Percentiles rank a stretch among this genome's conserved stretches.
phyloP scores from a whole-genome alignment of 1,139 yeast genomes.

The Blastobotrys capitulatus region DNA sequence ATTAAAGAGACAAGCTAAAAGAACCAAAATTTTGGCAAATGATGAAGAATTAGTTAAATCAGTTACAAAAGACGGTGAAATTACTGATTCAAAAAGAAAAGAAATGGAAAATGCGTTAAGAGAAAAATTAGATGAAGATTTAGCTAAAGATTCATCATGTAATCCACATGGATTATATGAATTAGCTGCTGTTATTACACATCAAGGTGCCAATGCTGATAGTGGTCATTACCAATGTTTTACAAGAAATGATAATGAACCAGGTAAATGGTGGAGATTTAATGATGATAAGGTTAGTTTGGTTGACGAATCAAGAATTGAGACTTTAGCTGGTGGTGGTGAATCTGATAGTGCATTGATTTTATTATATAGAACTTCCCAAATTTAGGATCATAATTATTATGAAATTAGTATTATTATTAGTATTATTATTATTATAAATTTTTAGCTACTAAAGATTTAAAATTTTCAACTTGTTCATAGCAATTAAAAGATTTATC shows the following conservation, averaged over 20 bases:
- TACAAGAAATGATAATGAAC: constrained; percentile 64
- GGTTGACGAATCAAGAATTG: constrained; percentile 74
- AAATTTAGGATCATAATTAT: constrained; percentile 1
- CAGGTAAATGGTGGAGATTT: constrained; percentile 81
- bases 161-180: constrained; percentile 88
- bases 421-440: background rate
- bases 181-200: constrained; percentile 78
- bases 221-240: constrained; percentile 96
- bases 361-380: constrained; percentile 67
- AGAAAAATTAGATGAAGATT: constrained; percentile 29
- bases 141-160: constrained; percentile 49
- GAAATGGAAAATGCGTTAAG: constrained; percentile 32
- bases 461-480: constrained; percentile 76
- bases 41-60: constrained; percentile 26
- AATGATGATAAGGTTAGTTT: constrained; percentile 87
- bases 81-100: constrained; percentile 34
- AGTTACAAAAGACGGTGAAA: constrained; percentile 32
- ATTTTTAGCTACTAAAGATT: constrained; percentile 33
- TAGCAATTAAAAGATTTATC: constrained; percentile 81
- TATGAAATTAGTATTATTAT: background rate
- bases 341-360: constrained; percentile 95
- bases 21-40: constrained; percentile 42
- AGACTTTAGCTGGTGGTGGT: constrained; percentile 91
- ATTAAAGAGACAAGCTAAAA: constrained; percentile 68
- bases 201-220: constrained; percentile 93